phyloP scores from a whole-genome alignment of 306 rosid species.

The Fragaria iinumae region DNA sequence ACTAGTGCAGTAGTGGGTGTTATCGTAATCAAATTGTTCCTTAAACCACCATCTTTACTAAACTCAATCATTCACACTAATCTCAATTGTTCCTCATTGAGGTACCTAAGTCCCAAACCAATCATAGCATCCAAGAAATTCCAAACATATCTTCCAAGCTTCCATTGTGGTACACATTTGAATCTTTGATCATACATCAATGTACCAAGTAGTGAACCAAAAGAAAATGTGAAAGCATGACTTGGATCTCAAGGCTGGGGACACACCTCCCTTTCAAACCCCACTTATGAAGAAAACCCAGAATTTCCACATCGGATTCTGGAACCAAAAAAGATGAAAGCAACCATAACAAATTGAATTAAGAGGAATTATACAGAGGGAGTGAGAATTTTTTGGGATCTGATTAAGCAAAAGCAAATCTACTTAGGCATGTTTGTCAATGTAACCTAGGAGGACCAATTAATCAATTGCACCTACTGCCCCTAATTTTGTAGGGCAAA shows the following conservation, averaged over 20 bases:
- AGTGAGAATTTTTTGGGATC: conserved; percentile 46
- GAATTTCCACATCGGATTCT: conserved; percentile 52
- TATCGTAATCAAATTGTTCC: too few species aligned
- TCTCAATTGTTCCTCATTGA: neutral
- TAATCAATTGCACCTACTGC: neutral
- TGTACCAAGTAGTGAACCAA: neutral
- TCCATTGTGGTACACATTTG: neutral
- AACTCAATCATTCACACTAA: neutral
- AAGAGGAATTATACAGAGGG: neutral
- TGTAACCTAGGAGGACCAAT: neutral
- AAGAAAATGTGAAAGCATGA: conserved; percentile 14
- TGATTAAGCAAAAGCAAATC: conserved; percentile 6
- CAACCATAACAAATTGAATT: neutral
- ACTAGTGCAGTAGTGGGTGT: too few species aligned
- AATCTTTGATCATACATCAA: neutral
- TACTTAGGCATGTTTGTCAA: neutral
- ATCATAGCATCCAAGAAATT: neutral
- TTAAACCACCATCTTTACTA: neutral
- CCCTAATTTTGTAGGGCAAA: neutral
- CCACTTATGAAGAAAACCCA: conserved; percentile 51
- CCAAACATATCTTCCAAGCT: neutral
- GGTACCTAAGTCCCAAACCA: neutral
- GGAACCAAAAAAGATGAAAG: conserved; percentile 10
- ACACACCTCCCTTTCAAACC: conserved; percentile 34
- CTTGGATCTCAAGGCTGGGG: conserved; percentile 6